A percentile compares a stretch with the other conserved stretches of the same genome.
These are phyloP conservation scores for Fusarium dlaminii DNA, from an alignment of 2,329 filamentous ascomycete genomes.

Conservation along the genomic window DNA sequence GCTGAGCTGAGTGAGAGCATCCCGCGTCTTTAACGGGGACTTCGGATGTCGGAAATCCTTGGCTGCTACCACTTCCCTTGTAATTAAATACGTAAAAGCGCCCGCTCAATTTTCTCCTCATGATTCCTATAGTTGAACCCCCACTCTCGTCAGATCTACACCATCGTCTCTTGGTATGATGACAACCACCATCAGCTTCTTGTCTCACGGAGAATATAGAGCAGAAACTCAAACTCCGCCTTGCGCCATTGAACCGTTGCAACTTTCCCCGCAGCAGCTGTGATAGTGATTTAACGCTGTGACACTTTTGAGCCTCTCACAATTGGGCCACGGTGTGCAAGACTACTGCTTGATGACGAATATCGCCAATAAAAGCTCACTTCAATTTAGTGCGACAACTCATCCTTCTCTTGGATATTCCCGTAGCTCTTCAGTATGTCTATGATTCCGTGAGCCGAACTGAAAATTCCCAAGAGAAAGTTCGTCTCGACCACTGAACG, in stretches of 20 bases:
- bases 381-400: neutral
- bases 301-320: constrained; percentile 66
- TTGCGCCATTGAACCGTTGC: constrained; percentile 55
- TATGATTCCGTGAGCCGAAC: neutral
- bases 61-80: neutral
- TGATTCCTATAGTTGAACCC: constrained; percentile 15
- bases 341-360: constrained; percentile 49
- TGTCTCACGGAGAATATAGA: neutral
- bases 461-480: neutral
- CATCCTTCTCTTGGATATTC: neutral
- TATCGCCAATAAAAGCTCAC: neutral
- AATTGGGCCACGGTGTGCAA: constrained; percentile 64
- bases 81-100: constrained; percentile 16
- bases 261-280: constrained; percentile 56
- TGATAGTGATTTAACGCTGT: constrained; percentile 65
- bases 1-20: constrained; percentile 1
- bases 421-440: neutral
- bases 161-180: constrained; percentile 7
- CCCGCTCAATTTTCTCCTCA: neutral
- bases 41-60: constrained; percentile 27
- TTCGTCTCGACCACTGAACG: neutral
- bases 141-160: constrained; percentile 13
- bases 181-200: constrained; percentile 3
- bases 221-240: constrained; percentile 42
- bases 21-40: constrained; percentile 24